Percentiles rank a stretch among this genome's conserved stretches.
These are phyloP conservation scores for Mucor mucedo DNA, from an alignment of 371 early-diverging fungal species.

Conservation along the genomic window DNA sequence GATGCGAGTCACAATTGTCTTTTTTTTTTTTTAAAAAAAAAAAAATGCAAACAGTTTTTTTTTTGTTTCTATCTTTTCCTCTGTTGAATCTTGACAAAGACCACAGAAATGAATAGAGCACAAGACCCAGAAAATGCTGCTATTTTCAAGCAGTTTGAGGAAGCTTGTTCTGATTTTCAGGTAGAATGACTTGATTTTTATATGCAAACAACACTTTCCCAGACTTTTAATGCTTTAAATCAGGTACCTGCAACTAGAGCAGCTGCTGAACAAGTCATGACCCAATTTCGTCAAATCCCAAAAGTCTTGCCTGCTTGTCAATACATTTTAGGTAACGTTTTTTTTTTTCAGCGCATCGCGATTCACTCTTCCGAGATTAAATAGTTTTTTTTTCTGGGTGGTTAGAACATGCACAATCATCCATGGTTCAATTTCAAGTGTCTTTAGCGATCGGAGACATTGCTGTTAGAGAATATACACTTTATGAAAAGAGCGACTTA, in stretches of 20 bases:
- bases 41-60: neutral
- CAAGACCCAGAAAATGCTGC: constrained; percentile 36
- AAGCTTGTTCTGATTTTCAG: constrained; percentile 71
- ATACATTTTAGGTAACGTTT: constrained; percentile 62
- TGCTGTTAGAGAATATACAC: constrained; percentile 63
- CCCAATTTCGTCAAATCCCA: constrained; percentile 63
- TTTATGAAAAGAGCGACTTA: constrained; percentile 56
- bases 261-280: constrained; percentile 63
- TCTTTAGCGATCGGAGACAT: constrained; percentile 62
- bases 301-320: constrained; percentile 67
- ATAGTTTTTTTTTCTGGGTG: too few species aligned
- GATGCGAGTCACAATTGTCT: too few species aligned
- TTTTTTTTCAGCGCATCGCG: neutral
- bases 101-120: constrained; percentile 16
- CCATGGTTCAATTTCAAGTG: constrained; percentile 70
- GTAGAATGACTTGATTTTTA: constrained; percentile 34
- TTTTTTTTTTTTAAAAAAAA: too few species aligned
- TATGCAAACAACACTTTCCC: neutral
- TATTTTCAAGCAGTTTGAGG: constrained; percentile 61
- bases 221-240: neutral
- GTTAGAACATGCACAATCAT: constrained; percentile 57
- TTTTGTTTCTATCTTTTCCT: neutral
- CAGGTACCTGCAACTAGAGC: constrained; percentile 61
- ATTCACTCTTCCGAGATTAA: too few species aligned
- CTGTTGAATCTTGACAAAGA: neutral